Evolutionary conservation across 2,329 filamentous ascomycete species (phyloP), one percentile per base, ranked within the genome.

Genomic region (Aaosphaeria pasadenensis): DNA sequence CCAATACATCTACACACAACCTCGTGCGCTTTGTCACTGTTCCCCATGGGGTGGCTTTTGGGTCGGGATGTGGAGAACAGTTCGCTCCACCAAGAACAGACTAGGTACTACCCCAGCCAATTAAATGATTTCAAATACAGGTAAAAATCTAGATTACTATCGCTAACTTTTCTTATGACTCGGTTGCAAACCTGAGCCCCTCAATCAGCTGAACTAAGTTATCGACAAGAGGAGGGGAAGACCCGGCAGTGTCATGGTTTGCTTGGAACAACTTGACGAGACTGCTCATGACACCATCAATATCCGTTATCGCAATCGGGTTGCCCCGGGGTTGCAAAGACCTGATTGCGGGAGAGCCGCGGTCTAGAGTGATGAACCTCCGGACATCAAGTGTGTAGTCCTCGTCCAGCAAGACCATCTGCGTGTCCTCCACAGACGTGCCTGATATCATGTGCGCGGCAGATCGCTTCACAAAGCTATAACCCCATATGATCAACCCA

Each of bases 401-500:
- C 1, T 76, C 79, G 45, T 88, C 85, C 0, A 88, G 71, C 54
- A 79, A 77, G 55, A 70, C 43, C 24, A 50, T 30, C 11, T 50
- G 41, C 46, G 42, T 36, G 7, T 58, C 52, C 1, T 52, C 46
- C 4, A 69, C 69, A n/a, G 71, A 70, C 24, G 62, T 62, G 44
- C 52, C 61, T 24, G 17, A 24, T 24, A 3, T 24, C 17, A 24
- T 24, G 17, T 24, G 17, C 30, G 63, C 43, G 17, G 52, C 33
- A 4, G 54, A 56, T 36, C 69, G 68, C 11, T 68, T 70, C 44
- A 75, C 65, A 42, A 88, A 79, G 1, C 85, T 84, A 55, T 86
- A 88, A 0, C 80, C 80, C 87, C 87, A 90, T 38, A 89, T 71
- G 0, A 82, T 81, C 4, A 90, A 72, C 9, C 80, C 77, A 4